Evolutionary conservation across 2,329 filamentous ascomycete species (phyloP), one percentile per base, ranked within the genome.

Genomic region (Cytospora mali): DNA sequence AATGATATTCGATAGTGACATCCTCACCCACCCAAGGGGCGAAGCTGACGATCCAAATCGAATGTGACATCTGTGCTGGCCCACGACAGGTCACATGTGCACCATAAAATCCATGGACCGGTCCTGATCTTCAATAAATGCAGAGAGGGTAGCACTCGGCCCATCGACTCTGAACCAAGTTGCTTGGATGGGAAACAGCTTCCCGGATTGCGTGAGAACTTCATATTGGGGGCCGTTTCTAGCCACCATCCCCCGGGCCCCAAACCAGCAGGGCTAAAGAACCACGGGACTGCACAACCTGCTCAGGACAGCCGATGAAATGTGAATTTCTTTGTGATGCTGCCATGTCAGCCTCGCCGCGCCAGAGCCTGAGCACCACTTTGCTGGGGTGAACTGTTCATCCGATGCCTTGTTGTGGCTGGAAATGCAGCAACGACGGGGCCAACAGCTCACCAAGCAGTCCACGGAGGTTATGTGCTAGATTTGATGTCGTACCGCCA

Each of bases 211-310:
- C 53, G 55, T 29, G 33, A 57, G 48, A 39, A 33, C 21, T 49
- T 50, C 53, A 51, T 61, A 46, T 50, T 50, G 58, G 25, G 42
- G 55, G 14, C 57, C 59, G 18, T 35, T 62, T 56, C 55, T 23
- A 59, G 62, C 53, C 46, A 33, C 42, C 46, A 46, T 53, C 63
- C 51, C 63, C 51, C 55, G 39, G 60, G 50, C 51, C 48, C 60
- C 59, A 62, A 62, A 62, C 60, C 63, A 62, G 57, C 63, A 62
- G 63, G 55, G 39, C 51, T 27, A 58, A 21, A 50, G 16, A 39
- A 46, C 59, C 63, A 65, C 54, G 56, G 63, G 35, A 62, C 52
- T 28, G 46, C 57, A 51, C 53, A 48, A 60, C 55, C 58, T 62
- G 35, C 42, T 23, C 42, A 10, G 55, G 58, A 48, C 62, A 59